Conservation (phyloP, 805 yeast species). For the Yarrowia sp. region DNA sequence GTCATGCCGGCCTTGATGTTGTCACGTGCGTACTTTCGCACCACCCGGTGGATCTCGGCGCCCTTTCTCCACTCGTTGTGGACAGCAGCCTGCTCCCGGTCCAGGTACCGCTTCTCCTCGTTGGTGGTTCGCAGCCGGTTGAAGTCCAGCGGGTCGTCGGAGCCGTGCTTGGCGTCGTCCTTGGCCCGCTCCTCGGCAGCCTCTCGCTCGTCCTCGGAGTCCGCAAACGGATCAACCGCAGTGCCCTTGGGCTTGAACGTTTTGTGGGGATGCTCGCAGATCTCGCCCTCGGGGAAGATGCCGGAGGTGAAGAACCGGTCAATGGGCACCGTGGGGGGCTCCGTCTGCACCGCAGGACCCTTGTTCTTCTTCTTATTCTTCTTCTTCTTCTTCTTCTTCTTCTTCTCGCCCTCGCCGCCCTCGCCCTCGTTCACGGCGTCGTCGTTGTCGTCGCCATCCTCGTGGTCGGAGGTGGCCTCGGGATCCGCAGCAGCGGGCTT, state of each 20-base stretch:
- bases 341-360: constrained; percentile 57
- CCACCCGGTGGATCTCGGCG: constrained; percentile 94
- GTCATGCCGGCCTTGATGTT: constrained; percentile 89
- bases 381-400: constrained; percentile 61
- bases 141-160: constrained; percentile 76
- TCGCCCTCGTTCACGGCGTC: constrained; percentile 47
- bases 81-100: constrained; percentile 61
- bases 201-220: constrained; percentile 33
- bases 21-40: constrained; percentile 77
- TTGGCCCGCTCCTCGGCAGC: constrained; percentile 33
- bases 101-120: constrained; percentile 84
- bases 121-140: constrained; percentile 77
- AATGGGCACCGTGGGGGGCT: constrained; percentile 65
- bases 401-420: constrained; percentile 53
- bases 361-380: constrained; percentile 57
- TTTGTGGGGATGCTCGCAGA: constrained; percentile 36
- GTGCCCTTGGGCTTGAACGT: constrained; percentile 39
- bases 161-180: constrained; percentile 45
- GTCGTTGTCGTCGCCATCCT: constrained; percentile 49
- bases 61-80: constrained; percentile 95
- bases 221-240: constrained; percentile 33
- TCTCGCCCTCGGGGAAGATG: constrained; percentile 82
- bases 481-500: constrained; percentile 2
- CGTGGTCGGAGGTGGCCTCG: constrained; percentile 44
- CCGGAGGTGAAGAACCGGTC: constrained; percentile 72